A percentile compares a stretch with the other conserved stretches of the same genome.
phyloP scores from a whole-genome alignment of 306 rosid species.

The Castanea crenata region DNA sequence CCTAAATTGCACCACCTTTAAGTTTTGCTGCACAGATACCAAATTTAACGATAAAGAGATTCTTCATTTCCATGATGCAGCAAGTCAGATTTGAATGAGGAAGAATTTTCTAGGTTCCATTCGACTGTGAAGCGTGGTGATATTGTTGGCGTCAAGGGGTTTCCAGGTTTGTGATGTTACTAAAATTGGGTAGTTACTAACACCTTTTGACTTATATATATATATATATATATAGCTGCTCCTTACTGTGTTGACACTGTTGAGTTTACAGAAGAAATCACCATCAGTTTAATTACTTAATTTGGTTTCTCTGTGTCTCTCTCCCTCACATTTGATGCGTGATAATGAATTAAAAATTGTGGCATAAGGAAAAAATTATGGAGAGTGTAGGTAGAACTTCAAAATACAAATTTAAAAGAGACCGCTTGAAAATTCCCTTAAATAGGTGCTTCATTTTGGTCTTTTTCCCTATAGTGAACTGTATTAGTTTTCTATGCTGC shows the following conservation, averaged over 20 bases:
- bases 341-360: not conserved
- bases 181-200: not conserved
- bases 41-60: not conserved
- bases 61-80: slow-evolving; percentile 47
- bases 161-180: slow-evolving; percentile 62
- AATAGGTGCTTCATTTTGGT: not conserved
- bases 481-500: not conserved
- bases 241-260: not conserved
- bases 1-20: too few species aligned
- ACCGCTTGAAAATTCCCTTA: not conserved
- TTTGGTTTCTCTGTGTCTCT: too few species aligned
- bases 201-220: too few species aligned
- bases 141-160: slow-evolving; percentile 75
- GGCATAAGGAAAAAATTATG: not conserved
- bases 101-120: slow-evolving; percentile 67
- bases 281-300: not conserved
- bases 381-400: not conserved
- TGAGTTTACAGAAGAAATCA: not conserved
- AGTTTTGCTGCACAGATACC: too few species aligned
- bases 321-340: too few species aligned
- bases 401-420: not conserved
- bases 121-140: slow-evolving; percentile 85
- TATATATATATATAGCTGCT: too few species aligned
- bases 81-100: slow-evolving; percentile 55
- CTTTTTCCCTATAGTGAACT: not conserved